A percentile compares a stretch with the other conserved stretches of the same genome.
Evolutionary conservation across 1,139 yeast genomes (phyloP).

Genomic region (Kurtzmaniella natalensis): DNA sequence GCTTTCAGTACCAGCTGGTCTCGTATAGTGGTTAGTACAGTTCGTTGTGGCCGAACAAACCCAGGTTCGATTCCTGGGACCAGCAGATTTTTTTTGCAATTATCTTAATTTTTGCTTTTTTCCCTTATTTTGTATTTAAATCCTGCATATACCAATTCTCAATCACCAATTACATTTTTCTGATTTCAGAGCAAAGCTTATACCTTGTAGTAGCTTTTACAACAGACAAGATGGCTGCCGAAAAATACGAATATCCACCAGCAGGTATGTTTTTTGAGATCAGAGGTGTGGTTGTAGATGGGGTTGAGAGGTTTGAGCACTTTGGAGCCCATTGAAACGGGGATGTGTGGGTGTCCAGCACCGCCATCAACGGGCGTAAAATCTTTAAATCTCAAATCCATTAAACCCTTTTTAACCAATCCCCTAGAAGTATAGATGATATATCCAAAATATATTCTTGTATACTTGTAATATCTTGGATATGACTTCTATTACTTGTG

Average conservation of each 20-base stretch:
- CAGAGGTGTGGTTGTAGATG: not conserved
- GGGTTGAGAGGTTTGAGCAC: too few species aligned
- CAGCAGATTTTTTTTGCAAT: slow-evolving; percentile 24
- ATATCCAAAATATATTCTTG: too few species aligned
- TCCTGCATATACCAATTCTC: not conserved
- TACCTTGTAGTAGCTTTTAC: not conserved
- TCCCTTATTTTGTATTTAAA: not conserved
- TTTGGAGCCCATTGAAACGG: too few species aligned
- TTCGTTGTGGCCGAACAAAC: slow-evolving; percentile 45
- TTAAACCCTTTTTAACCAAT: too few species aligned
- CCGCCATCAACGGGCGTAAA: too few species aligned
- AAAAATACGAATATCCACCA: slow-evolving; percentile 22
- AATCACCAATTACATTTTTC: slow-evolving; percentile 9
- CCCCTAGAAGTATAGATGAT: too few species aligned
- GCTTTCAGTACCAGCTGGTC: slow-evolving; percentile 29
- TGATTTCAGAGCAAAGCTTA: not conserved
- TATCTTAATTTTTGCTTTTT: slow-evolving; percentile 3
- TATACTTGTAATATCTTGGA: too few species aligned
- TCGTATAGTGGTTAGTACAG: slow-evolving; percentile 44
- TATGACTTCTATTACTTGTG: too few species aligned
- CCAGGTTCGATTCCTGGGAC: slow-evolving; percentile 46
- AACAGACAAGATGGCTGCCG: slow-evolving; percentile 9
- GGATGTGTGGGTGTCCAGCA: too few species aligned
- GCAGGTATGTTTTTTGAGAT: slow-evolving; percentile 19
- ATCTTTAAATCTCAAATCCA: too few species aligned